Evolutionary conservation across 2,329 filamentous ascomycete species (phyloP).

Genomic region (Ampelomyces quisqualis): DNA sequence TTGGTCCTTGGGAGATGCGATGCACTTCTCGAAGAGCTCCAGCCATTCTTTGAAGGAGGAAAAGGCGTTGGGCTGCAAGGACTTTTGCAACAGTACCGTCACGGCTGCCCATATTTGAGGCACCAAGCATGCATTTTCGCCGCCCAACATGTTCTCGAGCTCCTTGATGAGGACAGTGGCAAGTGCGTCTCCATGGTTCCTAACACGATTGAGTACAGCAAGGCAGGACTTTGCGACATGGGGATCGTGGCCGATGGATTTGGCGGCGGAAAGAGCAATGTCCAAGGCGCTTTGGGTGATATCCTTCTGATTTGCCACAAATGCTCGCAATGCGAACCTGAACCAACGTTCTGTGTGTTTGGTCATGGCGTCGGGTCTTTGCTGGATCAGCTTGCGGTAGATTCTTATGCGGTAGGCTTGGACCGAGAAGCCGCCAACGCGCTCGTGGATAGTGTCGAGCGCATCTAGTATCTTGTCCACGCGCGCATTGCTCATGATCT

Average conservation of each 20-base stretch:
- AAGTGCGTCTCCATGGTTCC: slow-evolving; percentile 58
- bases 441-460: slow-evolving; percentile 70
- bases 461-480: slow-evolving; percentile 69
- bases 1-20: slow-evolving; percentile 72
- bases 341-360: slow-evolving; percentile 74
- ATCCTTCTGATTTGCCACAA: slow-evolving; percentile 77
- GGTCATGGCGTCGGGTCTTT: slow-evolving; percentile 70
- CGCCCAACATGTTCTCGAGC: slow-evolving; percentile 59
- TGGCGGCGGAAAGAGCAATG: slow-evolving; percentile 70
- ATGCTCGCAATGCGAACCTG: slow-evolving; percentile 74
- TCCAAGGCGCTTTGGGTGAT: slow-evolving; percentile 73
- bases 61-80: slow-evolving; percentile 65
- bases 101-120: slow-evolving; percentile 89
- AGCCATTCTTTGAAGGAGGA: slow-evolving; percentile 73
- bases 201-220: slow-evolving; percentile 60
- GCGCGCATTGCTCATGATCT: slow-evolving; percentile 71
- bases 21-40: slow-evolving; percentile 74
- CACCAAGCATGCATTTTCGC: slow-evolving; percentile 64
- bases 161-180: slow-evolving; percentile 64
- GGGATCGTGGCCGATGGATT: slow-evolving; percentile 67
- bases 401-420: slow-evolving; percentile 74
- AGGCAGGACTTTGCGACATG: slow-evolving; percentile 66
- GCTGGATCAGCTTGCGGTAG: slow-evolving; percentile 74
- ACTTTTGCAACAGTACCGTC: slow-evolving; percentile 69
- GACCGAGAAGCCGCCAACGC: slow-evolving; percentile 77